Evolutionary conservation across 2,329 filamentous ascomycete genomes (phyloP), one percentile per base, ranked within the genome.

Genomic region (Oidium heveae): DNA sequence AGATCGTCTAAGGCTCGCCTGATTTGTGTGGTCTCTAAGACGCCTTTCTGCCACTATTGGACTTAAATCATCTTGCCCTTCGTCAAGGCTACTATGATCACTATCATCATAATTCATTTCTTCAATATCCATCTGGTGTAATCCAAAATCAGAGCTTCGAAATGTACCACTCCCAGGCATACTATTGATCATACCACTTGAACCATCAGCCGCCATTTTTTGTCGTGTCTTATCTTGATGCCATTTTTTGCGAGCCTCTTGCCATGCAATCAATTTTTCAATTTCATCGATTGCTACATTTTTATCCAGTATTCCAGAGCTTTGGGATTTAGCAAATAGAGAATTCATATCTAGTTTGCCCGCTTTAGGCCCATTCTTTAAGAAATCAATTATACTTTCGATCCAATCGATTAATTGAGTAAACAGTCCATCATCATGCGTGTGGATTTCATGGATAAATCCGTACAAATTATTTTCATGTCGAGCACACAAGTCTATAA

Each of bases 401-500:
- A 96, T 81, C 91, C 91, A 96, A 28, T 80, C 80, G 91, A 98
- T 98, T 53, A 98, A 75, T 62, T 93, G 85, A 37, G 87, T 88
- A 62, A 98, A 98, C 1, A 98, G 76, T 0, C 91, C 91, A 59
- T 98, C 94, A 66, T 98, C 91, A 63, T 98, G 89, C 7, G 85
- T 80, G 65, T 98, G 91, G 0, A 98, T 89, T 68, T 98, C 91
- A 66, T 98, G 91, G 3, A 98, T 84, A 66, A 98, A 98, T 67
- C 94, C 96, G 75, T 96, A 98, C 66, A 98, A 89, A 68, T 94
- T 94, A 66, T 93, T 80, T 68, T 98, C 86, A 66, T 98, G 91
- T 46, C 91, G 79, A 60, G 86, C 83, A 67, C 91, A 98, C 22
- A 98, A 75, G 64, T 98, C 91, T 63, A 98, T 98, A 64, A 98